phyloP scores from a whole-genome alignment of 345 rosid genomes.

The Psidium friedrichsthalianum region DNA sequence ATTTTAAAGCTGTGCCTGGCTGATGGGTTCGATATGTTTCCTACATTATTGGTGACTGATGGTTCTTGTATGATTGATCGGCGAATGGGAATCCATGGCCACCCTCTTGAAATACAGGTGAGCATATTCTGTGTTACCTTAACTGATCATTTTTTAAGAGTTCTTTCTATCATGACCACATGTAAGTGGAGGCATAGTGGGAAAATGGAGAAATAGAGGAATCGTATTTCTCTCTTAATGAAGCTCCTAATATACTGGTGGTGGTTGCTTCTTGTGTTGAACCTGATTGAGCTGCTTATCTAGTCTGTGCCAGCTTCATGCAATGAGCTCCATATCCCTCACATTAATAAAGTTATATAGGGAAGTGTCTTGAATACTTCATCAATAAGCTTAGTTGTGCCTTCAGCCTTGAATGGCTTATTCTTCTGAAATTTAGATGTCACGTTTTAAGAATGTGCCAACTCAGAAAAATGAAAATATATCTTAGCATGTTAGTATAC shows the following conservation, averaged over 20 bases:
- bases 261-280: neutral
- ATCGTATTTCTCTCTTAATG: neutral
- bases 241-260: neutral
- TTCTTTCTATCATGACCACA: neutral
- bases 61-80: slow-evolving; percentile 97
- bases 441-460: neutral
- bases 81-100: slow-evolving; percentile 94
- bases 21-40: slow-evolving; percentile 92
- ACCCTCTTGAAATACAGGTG: slow-evolving; percentile 90
- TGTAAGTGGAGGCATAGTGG: neutral
- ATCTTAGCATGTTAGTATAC: neutral
- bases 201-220: neutral
- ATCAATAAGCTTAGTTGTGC: neutral
- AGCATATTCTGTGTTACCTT: neutral
- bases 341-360: neutral
- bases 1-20: slow-evolving; percentile 67
- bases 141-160: neutral
- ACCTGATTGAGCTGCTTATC: neutral
- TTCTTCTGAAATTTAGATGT: neutral
- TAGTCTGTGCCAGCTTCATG: neutral
- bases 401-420: neutral
- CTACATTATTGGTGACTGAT: slow-evolving; percentile 80
- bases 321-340: neutral
- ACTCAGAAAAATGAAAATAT: neutral
- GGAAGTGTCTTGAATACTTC: neutral